Base-by-base conservation (phyloP, 768 basidiomycete species). In the Calocybe gangraenosa region DNA sequence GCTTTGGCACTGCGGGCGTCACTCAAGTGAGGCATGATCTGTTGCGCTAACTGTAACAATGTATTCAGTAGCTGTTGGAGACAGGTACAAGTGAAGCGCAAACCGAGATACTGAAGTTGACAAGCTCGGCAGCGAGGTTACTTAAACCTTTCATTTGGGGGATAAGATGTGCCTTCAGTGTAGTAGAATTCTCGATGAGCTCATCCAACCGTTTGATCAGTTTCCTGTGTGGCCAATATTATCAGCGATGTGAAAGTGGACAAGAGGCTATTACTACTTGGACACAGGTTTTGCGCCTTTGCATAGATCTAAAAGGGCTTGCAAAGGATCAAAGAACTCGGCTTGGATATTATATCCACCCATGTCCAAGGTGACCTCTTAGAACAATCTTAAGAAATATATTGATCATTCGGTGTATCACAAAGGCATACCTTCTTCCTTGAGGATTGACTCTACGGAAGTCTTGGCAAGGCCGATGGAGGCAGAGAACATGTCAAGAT, bases 401-500 rank as follows among this genome's bases (percentile, higher is more conserved):
- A 15, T 19, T 3, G 25, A 11, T 28, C 25, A 28, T 28, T 28
- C 25, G n/a, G n/a, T n/a, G n/a, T 28, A 28, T 28, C 6, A 5
- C 25, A 28, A 28, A 11, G 33, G 37, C 65, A 17, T 53, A 88
- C 91, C 92, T 42, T 87, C 81, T 54, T 97, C 95, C 48, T 81
- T 75, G 23, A 88, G 58, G 21, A 90, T 71, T 0, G 71, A 67
- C n/a, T 78, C 68, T 11, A 97, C 78, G 2, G 87, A 84, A 3
- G 93, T 94, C 71, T 92, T 91, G 32, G 88, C 82, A 48, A 95
- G 76, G 1, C 91, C 91, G 37, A 97, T 81, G 1, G 93, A 90
- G 7, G 92, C 93, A 15, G 90, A 81, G 63, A 97, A 93, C 64
- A 89, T 87, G 60, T 99, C 95, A 7, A 98, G 73, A 63, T 99